A percentile compares a stretch with the other conserved stretches of the same genome.
phyloP scores from a whole-genome alignment of 192 early-diverging fungal genomes.

The Dimargaris verticillata region DNA sequence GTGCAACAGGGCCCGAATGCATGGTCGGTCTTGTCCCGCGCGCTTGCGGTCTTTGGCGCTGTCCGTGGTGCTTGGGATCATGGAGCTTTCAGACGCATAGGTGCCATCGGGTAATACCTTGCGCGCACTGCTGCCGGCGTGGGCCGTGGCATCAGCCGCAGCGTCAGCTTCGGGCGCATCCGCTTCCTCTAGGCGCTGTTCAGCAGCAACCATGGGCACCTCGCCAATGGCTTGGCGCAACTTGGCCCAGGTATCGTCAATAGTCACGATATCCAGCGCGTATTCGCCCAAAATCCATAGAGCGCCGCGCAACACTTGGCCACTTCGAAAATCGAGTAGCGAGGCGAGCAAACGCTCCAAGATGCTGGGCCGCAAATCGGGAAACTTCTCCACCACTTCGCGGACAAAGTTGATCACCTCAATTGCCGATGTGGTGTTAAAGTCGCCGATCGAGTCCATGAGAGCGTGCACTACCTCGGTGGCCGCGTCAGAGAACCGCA shows the following conservation, averaged over 20 bases:
- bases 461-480: constrained; percentile 89
- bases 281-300: constrained; percentile 99
- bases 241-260: constrained; percentile 68
- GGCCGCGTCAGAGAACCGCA: constrained; percentile 90
- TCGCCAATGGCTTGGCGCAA: constrained; percentile 76
- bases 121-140: constrained; percentile 30
- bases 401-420: constrained; percentile 96
- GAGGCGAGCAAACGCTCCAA: constrained; percentile 61
- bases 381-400: constrained; percentile 96
- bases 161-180: constrained; percentile 29
- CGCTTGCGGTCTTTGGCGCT: constrained; percentile 32
- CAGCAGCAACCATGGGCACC: constrained; percentile 85
- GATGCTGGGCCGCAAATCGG: constrained; percentile 68
- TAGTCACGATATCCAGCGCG: constrained; percentile 51
- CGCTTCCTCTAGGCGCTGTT: constrained; percentile 65
- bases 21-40: constrained; percentile 35
- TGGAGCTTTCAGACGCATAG: constrained; percentile 89
- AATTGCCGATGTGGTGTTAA: constrained; percentile 65
- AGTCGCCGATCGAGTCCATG: constrained; percentile 88
- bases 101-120: constrained; percentile 91
- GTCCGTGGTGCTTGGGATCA: constrained; percentile 34
- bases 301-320: constrained; percentile 86
- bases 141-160: constrained; percentile 15
- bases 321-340: constrained; percentile 78
- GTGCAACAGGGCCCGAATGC: constrained; percentile 51